These are phyloP conservation scores for Bruguiera gymnorhiza DNA, from an alignment of 345 rosid species.

Conservation along the genomic window DNA sequence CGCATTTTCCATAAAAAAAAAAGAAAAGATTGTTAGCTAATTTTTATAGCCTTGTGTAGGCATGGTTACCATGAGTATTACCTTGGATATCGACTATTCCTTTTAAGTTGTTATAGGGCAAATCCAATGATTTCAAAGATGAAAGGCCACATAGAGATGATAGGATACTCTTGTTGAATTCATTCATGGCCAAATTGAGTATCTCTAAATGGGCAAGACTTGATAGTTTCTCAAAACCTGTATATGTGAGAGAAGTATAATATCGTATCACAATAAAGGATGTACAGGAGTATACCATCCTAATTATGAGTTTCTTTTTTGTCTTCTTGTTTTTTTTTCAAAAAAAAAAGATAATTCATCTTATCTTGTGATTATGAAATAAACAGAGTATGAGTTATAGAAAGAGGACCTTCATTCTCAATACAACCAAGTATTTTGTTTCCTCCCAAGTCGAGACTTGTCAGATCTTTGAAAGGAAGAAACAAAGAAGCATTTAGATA, in stretches of 20 bases:
- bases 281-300: no score
- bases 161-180: neutral
- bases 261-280: no score
- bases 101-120: neutral
- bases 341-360: neutral
- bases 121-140: neutral
- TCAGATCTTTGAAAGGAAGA: constrained; percentile 3
- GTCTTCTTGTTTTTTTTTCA: no score
- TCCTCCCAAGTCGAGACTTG: neutral
- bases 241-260: no score
- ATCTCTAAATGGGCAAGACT: neutral
- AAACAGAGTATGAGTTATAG: no score
- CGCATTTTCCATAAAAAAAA: no score
- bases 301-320: no score
- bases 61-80: no score
- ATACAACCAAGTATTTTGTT: neutral
- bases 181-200: neutral
- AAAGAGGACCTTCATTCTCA: neutral
- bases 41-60: no score
- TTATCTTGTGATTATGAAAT: no score
- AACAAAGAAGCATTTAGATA: constrained; percentile 13
- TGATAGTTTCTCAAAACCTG: constrained; percentile 4
- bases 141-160: constrained; percentile 7
- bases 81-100: neutral
- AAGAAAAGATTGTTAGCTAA: no score